A percentile compares a stretch with the other conserved stretches of the same genome.
Evolutionary conservation across 129 eudicot genomes (phyloP).

Genomic region (Artemisia argyi): DNA sequence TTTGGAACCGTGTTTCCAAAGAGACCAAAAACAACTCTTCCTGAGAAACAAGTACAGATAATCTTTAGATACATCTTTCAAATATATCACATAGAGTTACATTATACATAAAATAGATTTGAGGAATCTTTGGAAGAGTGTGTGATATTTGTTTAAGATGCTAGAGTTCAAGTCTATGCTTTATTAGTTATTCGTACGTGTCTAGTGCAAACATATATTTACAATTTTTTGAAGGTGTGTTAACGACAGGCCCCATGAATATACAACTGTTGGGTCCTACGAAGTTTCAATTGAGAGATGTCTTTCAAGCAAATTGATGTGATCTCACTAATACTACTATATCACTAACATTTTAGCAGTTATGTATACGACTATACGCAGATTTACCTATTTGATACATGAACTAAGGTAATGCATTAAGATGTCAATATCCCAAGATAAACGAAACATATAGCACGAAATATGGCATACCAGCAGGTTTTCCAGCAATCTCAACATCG

Average conservation of each 20-base stretch:
- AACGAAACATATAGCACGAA: background rate
- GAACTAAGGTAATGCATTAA: conserved; percentile 8
- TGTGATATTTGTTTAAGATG: background rate
- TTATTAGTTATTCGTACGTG: background rate
- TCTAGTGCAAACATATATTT: background rate
- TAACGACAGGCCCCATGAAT: background rate
- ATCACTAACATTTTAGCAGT: background rate
- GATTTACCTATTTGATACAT: background rate
- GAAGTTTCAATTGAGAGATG: no score
- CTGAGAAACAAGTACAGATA: conserved; percentile 43
- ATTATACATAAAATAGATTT: conserved; percentile 4
- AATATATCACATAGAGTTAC: conserved; percentile 2
- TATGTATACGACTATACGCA: background rate
- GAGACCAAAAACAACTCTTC: conserved; percentile 91
- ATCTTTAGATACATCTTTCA: background rate
- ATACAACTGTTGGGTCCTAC: no score
- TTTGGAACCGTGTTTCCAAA: conserved; percentile 94
- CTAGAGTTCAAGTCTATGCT: background rate
- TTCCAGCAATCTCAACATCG: conserved; percentile 74
- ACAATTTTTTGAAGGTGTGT: background rate
- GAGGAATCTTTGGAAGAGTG: background rate
- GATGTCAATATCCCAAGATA: no score
- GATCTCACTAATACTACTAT: background rate
- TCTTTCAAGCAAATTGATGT: background rate
- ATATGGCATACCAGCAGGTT: conserved; percentile 72